Evolutionary conservation across 768 basidiomycete genomes (phyloP).

Genomic region (Boletus sensibilis): DNA sequence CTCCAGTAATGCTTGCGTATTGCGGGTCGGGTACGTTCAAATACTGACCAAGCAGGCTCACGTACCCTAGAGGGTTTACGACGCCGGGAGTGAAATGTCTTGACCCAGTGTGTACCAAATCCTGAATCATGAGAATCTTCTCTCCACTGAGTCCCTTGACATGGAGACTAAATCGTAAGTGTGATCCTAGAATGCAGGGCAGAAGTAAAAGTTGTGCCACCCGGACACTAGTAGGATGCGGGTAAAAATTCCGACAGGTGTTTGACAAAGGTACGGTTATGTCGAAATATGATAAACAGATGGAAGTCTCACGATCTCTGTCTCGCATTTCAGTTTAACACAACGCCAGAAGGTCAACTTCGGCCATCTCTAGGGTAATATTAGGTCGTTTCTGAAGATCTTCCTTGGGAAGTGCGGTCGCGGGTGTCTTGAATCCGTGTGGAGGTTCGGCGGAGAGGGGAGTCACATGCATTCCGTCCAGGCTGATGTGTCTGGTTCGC

Average conservation of each 20-base stretch:
- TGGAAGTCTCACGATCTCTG: constrained; percentile 18
- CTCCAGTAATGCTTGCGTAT: neutral
- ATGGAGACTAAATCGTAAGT: neutral
- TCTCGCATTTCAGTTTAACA: constrained; percentile 1
- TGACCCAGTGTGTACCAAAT: neutral
- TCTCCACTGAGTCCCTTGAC: neutral
- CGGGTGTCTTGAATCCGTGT: neutral
- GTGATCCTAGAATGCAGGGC: constrained; percentile 1
- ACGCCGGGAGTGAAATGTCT: neutral
- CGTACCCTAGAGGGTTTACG: neutral
- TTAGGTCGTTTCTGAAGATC: neutral
- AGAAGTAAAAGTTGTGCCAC: constrained; percentile 11
- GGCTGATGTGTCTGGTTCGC: neutral
- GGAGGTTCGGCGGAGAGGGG: neutral
- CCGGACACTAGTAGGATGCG: neutral
- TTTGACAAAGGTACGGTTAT: constrained; percentile 21
- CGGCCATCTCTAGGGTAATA: neutral
- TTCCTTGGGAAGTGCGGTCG: neutral
- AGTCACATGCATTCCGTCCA: neutral
- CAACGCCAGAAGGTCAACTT: neutral
- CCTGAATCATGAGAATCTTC: neutral
- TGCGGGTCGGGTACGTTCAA: neutral
- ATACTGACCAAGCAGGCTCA: constrained; percentile 1
- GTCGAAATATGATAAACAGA: constrained; percentile 12
- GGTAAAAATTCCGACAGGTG: constrained; percentile 7